These are phyloP conservation scores for Teunomyces cretensis DNA, from an alignment of 805 yeast genomes.

Conservation along the genomic window DNA sequence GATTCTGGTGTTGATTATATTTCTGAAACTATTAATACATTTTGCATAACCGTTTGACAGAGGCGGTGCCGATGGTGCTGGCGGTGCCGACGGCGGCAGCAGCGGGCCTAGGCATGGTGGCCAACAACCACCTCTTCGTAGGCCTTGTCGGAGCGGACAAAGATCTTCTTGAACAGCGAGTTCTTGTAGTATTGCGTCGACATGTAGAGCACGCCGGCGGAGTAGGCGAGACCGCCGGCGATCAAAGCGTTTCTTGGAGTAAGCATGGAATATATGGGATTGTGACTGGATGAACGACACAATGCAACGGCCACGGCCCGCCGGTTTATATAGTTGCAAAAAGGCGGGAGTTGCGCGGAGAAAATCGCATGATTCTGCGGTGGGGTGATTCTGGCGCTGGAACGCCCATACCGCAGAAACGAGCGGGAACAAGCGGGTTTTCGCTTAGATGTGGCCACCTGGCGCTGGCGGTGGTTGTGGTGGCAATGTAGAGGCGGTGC, in stretches of 20 bases:
- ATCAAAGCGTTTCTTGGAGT: conserved; percentile 23
- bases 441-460: too few species aligned
- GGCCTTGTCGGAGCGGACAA: conserved; percentile 26
- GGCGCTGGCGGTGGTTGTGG: too few species aligned
- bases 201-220: conserved; percentile 34
- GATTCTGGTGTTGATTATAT: conserved; percentile 29
- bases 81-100: too few species aligned
- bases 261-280: conserved; percentile 1
- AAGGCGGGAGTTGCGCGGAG: too few species aligned
- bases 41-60: background rate
- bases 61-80: too few species aligned
- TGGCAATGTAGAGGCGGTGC: too few species aligned
- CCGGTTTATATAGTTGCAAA: conserved; percentile 3
- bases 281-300: background rate
- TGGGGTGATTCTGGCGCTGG: conserved; percentile 3
- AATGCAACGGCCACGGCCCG: background rate
- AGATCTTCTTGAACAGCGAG: conserved; percentile 30
- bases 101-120: conserved; percentile 15
- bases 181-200: conserved; percentile 27
- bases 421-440: background rate
- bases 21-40: background rate
- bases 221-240: conserved; percentile 33
- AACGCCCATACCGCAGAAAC: background rate
- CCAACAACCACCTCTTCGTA: conserved; percentile 26
- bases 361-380: background rate